phyloP scores from a whole-genome alignment of 2,329 filamentous ascomycete genomes.

The Ceratocystis albifundus region DNA sequence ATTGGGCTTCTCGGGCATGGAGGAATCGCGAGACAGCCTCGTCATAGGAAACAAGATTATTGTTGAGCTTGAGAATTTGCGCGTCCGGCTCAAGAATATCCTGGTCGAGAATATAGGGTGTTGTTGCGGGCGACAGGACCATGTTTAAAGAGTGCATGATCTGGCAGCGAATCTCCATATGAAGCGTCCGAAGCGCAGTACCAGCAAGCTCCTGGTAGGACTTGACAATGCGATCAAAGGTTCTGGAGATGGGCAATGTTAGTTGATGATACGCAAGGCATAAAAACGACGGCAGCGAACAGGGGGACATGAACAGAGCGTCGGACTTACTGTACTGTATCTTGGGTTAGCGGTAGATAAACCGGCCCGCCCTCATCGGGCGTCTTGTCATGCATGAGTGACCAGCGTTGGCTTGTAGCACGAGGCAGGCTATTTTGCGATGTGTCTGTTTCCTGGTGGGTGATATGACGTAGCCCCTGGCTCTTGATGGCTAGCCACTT shows the following conservation, averaged over 20 bases:
- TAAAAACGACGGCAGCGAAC: background rate
- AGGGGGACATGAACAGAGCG: no score
- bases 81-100: conserved; percentile 68
- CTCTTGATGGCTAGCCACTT: conserved; percentile 89
- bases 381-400: conserved; percentile 55
- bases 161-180: conserved; percentile 78
- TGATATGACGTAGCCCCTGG: conserved; percentile 69
- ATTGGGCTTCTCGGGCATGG: conserved; percentile 56
- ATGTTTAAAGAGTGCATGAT: conserved; percentile 66
- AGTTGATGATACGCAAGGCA: background rate
- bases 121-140: conserved; percentile 48
- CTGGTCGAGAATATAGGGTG: conserved; percentile 55
- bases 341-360: conserved; percentile 75
- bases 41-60: conserved; percentile 75
- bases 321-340: conserved; percentile 61
- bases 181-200: conserved; percentile 70
- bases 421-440: conserved; percentile 43
- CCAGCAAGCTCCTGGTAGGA: conserved; percentile 72
- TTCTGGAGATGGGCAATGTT: conserved; percentile 36
- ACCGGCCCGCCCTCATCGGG: conserved; percentile 54
- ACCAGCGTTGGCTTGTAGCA: conserved; percentile 67
- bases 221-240: conserved; percentile 75
- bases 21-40: conserved; percentile 66
- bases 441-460: conserved; percentile 57
- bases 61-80: conserved; percentile 70